Percentiles rank a stretch among this genome's conserved stretches.
Evolutionary conservation across 371 early-diverging fungal genomes (phyloP).

Genomic region (Mortierella sp.): DNA sequence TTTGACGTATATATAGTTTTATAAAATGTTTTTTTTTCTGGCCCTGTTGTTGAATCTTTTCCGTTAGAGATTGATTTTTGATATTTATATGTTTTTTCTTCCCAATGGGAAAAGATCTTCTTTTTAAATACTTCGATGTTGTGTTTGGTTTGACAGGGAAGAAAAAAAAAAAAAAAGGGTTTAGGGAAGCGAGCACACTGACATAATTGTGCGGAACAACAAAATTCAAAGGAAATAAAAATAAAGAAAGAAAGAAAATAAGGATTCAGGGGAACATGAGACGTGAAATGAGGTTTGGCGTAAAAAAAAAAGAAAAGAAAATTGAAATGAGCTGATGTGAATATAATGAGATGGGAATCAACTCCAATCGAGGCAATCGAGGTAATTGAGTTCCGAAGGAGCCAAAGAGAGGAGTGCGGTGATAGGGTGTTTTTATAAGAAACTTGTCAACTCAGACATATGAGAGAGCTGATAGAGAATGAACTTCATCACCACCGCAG

Average conservation of each 20-base stretch:
- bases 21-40: not conserved
- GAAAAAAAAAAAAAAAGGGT: not conserved
- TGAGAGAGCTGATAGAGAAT: not conserved
- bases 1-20: not conserved
- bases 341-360: conserved; percentile 4
- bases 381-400: conserved; percentile 3
- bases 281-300: conserved; percentile 1
- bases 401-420: not conserved
- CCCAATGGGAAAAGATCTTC: not conserved
- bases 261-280: conserved; percentile 6
- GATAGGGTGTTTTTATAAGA: not conserved
- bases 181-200: conserved; percentile 9
- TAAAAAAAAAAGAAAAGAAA: not conserved
- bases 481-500: too few relatives aligned
- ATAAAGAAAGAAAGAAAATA: not conserved
- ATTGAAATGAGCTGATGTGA: not conserved
- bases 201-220: not conserved
- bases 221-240: not conserved
- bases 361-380: not conserved
- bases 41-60: not conserved
- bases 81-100: not conserved
- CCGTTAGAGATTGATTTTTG: not conserved
- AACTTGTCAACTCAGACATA: not conserved
- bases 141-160: not conserved
- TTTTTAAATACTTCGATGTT: not conserved